A percentile compares a stretch with the other conserved stretches of the same genome.
Evolutionary conservation across 768 basidiomycete genomes (phyloP).

Genomic region (Russula compacta): DNA sequence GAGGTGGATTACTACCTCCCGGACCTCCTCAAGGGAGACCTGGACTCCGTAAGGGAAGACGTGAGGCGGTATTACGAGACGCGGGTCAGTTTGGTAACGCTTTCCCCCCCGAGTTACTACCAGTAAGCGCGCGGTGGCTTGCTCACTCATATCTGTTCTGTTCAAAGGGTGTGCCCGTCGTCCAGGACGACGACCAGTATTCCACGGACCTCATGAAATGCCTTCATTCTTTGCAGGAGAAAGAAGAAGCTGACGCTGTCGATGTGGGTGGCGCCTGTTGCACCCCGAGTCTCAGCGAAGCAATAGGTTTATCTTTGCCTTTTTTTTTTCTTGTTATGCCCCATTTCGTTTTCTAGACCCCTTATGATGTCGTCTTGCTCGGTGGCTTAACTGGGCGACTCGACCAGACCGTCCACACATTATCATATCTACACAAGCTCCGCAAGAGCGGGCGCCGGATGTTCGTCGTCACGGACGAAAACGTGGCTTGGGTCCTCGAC

Average conservation of each 20-base stretch:
- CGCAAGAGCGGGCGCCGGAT: conserved; percentile 48
- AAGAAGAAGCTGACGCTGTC: conserved; percentile 37
- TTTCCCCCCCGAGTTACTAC: neutral
- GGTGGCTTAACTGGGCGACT: conserved; percentile 88
- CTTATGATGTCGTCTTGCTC: conserved; percentile 67
- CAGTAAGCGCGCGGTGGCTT: neutral
- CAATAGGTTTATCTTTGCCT: neutral
- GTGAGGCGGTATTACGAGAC: conserved; percentile 60
- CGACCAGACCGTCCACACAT: conserved; percentile 88
- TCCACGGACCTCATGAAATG: conserved; percentile 98
- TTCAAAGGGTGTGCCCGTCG: conserved; percentile 54
- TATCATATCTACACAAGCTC: conserved; percentile 78
- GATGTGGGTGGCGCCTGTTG: conserved; percentile 27
- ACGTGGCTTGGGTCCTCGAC: conserved; percentile 83
- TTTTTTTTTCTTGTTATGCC: neutral
- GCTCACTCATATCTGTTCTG: neutral
- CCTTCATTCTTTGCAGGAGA: conserved; percentile 48
- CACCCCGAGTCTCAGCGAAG: neutral
- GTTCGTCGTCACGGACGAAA: conserved; percentile 84
- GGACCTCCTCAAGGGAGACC: conserved; percentile 85
- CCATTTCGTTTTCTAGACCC: conserved; percentile 14
- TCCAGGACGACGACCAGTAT: conserved; percentile 63
- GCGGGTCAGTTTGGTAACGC: conserved; percentile 33
- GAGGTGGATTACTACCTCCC: conserved; percentile 57
- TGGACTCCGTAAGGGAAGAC: conserved; percentile 78